Evolutionary conservation across 352 stramenopile genomes (phyloP), one percentile per base, ranked within the genome.

Genomic region (Pythium plurisporium): DNA sequence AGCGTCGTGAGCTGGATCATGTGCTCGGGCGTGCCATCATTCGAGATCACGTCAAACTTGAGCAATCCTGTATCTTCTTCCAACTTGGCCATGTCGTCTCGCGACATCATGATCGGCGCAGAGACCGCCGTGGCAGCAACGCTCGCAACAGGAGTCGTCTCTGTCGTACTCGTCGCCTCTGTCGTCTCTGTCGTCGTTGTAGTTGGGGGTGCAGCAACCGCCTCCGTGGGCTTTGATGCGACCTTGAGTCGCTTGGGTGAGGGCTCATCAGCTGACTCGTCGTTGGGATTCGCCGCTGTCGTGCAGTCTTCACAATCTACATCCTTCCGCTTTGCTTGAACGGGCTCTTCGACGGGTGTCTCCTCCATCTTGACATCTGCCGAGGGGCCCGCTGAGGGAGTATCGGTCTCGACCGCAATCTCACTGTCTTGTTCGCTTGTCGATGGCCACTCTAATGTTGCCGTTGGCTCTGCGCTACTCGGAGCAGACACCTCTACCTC

Each of bases 11-110:
- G 81, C 71, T 96, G 86, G 8, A 97, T 74, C 69, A 96, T 79
- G 66, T 95, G 86, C 44, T 97, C 78, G 5, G 87, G 65, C 6
- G 64, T 70, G 15, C 88, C 89, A 62, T 98, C 90, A 62, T 98
- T 98, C 20, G 74, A 94, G 61, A 98, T 93, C 31, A 96, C 85
- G 23, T 87, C 74, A 53, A 95, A 95, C 55, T 88, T 90, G 40
- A 95, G 68, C 17, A 82, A 45, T 1, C 85, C 85, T 11, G 61
- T 80, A 51, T 93, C 81, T 59, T 95, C 85, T 50, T 95, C 85
- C 60, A 90, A 84, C 64, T 91, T 93, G 17, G 85, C 85, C 81
- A 95, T 93, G 49, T 95, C 85, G 54, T 95, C 85, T 3, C 85
- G 77, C 7, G 85, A 95, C 50, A 94, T 70, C 67, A 90, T 82